A percentile compares a stretch with the other conserved stretches of the same genome.
These are phyloP conservation scores for Acorus gramineus DNA, from an alignment of 106 monocot species.

Conservation along the genomic window DNA sequence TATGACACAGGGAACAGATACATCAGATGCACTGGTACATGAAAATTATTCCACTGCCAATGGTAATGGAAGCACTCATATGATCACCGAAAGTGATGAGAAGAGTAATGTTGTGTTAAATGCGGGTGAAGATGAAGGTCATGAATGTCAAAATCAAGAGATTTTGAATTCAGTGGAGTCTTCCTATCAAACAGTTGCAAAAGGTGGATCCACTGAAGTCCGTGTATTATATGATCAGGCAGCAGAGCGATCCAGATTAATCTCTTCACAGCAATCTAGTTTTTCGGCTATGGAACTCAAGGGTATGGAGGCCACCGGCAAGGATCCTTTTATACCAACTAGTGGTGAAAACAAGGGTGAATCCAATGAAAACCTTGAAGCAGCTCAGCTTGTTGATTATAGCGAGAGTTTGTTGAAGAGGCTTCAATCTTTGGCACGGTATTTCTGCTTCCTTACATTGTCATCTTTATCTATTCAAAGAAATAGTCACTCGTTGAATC, in stretches of 20 bases:
- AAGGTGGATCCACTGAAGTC: slow-evolving; percentile 10
- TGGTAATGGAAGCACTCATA: slow-evolving; percentile 7
- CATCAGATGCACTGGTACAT: slow-evolving; percentile 12
- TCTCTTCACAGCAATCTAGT: slow-evolving; percentile 8
- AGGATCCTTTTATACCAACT: neutral
- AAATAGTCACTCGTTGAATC: neutral
- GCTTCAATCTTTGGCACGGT: slow-evolving; percentile 18
- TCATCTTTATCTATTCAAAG: too few relatives aligned
- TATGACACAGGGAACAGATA: slow-evolving; percentile 15
- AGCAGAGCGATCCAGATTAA: slow-evolving; percentile 8
- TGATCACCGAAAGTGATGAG: slow-evolving; percentile 6
- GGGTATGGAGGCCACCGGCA: neutral
- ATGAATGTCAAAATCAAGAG: neutral
- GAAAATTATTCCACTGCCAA: slow-evolving; percentile 13
- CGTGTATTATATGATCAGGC: slow-evolving; percentile 3
- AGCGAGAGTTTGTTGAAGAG: slow-evolving; percentile 62
- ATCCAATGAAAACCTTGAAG: slow-evolving; percentile 12
- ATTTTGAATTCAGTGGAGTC: slow-evolving; percentile 11
- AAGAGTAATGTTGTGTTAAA: slow-evolving; percentile 8
- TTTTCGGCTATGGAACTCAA: slow-evolving; percentile 4
- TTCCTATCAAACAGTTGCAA: slow-evolving; percentile 12
- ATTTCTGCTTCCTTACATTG: slow-evolving; percentile 1
- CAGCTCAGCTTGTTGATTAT: slow-evolving; percentile 38
- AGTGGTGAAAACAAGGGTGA: slow-evolving; percentile 16
- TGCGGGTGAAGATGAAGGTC: slow-evolving; percentile 5